A percentile compares a stretch with the other conserved stretches of the same genome.
These are phyloP conservation scores for Capsicum chinense DNA, from an alignment of 257 asterid genomes.

Conservation along the genomic window DNA sequence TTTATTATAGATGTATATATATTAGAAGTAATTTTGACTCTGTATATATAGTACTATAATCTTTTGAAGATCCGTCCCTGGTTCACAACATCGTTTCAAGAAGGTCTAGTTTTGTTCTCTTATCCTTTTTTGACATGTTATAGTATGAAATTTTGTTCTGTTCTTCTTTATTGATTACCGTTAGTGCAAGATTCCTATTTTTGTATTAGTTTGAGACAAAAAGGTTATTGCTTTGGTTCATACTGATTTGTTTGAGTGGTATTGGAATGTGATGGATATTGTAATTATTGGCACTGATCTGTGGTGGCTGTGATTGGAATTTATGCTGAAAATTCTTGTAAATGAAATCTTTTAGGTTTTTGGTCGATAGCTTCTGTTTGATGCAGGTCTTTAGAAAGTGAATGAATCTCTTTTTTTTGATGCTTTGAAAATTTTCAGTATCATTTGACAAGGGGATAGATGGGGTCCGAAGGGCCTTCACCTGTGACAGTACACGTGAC, in stretches of 20 bases:
- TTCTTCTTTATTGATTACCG: neutral
- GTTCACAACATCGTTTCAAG: conserved; percentile 7
- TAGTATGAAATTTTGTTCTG: neutral
- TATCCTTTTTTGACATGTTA: conserved; percentile 24
- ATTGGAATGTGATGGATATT: neutral
- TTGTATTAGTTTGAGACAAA: conserved; percentile 11
- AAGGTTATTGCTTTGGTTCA: neutral
- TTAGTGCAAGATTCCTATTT: conserved; percentile 24
- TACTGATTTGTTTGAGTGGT: too few species aligned
- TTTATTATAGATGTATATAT: too few species aligned
- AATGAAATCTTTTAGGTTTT: conserved; percentile 17
- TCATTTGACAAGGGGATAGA: conserved; percentile 46
- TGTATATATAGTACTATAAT: too few species aligned
- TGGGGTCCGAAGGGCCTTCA: conserved; percentile 98
- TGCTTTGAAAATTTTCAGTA: conserved; percentile 39
- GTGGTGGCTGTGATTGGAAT: neutral
- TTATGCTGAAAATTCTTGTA: neutral
- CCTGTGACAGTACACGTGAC: conserved; percentile 85
- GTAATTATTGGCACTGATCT: conserved; percentile 14
- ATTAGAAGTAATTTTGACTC: too few species aligned
- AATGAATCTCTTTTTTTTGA: conserved; percentile 30
- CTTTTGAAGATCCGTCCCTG: too few species aligned
- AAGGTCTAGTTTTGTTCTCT: neutral
- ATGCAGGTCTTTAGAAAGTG: conserved; percentile 39
- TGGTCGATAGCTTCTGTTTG: conserved; percentile 7